Evolutionary conservation across 1,284 basidiomycete species (phyloP).

Genomic region (Exobasidium rhododendri): DNA sequence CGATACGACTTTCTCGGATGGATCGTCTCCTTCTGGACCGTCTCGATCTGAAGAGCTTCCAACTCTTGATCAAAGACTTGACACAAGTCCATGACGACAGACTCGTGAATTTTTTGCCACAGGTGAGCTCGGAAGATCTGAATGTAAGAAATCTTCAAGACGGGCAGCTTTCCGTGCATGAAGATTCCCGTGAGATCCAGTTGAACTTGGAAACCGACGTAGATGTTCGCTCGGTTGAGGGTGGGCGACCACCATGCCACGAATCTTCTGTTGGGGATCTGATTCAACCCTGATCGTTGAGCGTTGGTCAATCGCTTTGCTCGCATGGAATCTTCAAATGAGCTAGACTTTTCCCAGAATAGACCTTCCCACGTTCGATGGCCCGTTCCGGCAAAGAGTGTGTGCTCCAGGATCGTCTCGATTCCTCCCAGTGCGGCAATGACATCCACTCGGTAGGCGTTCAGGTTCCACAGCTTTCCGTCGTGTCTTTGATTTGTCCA

Average conservation of each 20-base stretch:
- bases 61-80: conserved; percentile 99
- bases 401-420: conserved; percentile 95
- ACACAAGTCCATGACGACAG: conserved; percentile 89
- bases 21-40: conserved; percentile 98
- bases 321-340: conserved; percentile 95
- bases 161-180: conserved; percentile 97
- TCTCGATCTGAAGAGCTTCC: conserved; percentile 96
- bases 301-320: conserved; percentile 74
- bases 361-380: conserved; percentile 67
- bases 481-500: conserved; percentile 99
- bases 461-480: conserved; percentile 95
- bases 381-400: conserved; percentile 94
- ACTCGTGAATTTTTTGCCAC: conserved; percentile 77
- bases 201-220: conserved; percentile 99
- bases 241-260: conserved; percentile 97
- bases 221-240: conserved; percentile 97
- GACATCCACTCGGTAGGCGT: conserved; percentile 97
- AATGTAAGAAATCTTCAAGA: conserved; percentile 73
- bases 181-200: conserved; percentile 82
- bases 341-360: conserved; percentile 59
- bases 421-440: conserved; percentile 98
- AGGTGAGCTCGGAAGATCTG: conserved; percentile 99
- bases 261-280: conserved; percentile 99
- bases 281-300: conserved; percentile 91
- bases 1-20: conserved; percentile 99